These are phyloP conservation scores for Margaritispora aquatica DNA, from an alignment of 495 filamentous ascomycete genomes.

Conservation along the genomic window DNA sequence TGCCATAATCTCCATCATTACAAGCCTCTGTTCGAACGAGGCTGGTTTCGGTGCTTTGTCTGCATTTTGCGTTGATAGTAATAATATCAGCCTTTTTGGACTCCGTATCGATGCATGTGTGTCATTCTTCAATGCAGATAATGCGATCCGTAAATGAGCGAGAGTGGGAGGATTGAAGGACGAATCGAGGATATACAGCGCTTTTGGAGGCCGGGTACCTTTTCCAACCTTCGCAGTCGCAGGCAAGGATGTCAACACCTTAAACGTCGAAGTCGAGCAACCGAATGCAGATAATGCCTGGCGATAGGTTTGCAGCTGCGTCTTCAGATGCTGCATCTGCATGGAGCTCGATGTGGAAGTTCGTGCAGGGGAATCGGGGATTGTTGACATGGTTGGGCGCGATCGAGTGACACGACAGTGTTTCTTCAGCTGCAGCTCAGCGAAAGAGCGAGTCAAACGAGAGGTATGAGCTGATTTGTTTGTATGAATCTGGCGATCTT, in stretches of 20 bases:
- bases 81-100: conserved; percentile 61
- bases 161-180: conserved; percentile 91
- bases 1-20: conserved; percentile 83
- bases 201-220: not conserved
- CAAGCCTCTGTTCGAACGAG: conserved; percentile 70
- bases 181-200: conserved; percentile 83
- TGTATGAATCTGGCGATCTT: not conserved
- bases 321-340: not conserved
- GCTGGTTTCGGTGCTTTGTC: conserved; percentile 87
- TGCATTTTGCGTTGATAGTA: conserved; percentile 87
- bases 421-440: not conserved
- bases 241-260: conserved; percentile 16
- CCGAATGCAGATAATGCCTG: conserved; percentile 15
- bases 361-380: not conserved
- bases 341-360: conserved; percentile 14
- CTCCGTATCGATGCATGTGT: conserved; percentile 1
- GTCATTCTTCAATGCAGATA: conserved; percentile 53
- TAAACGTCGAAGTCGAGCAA: conserved; percentile 17
- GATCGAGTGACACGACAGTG: not conserved
- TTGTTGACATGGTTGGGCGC: not conserved
- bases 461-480: not conserved
- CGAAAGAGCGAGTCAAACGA: no score
- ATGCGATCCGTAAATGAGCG: conserved; percentile 73
- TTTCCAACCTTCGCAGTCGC: not conserved
- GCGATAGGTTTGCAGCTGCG: not conserved